phyloP scores from a whole-genome alignment of 805 yeast genomes.

The Hanseniaspora pseudoguilliermondii region DNA sequence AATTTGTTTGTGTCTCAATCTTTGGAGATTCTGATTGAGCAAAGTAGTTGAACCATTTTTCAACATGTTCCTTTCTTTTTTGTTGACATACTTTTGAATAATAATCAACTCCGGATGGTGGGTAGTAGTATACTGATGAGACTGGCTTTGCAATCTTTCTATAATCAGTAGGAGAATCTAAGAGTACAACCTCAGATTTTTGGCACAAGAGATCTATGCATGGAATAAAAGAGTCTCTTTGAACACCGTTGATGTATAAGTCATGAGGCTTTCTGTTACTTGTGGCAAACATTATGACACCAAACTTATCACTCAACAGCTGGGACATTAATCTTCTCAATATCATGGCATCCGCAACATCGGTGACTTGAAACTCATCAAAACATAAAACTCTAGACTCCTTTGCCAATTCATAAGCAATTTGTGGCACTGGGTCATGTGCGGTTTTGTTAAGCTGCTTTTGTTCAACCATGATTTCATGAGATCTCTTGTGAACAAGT shows the following conservation, averaged over 20 bases:
- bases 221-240: constrained; percentile 81
- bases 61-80: constrained; percentile 48
- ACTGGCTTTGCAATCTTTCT: constrained; percentile 76
- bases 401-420: constrained; percentile 74
- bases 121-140: constrained; percentile 64
- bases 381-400: constrained; percentile 72
- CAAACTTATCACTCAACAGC: constrained; percentile 60
- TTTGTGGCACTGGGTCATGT: constrained; percentile 67
- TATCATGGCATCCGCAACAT: constrained; percentile 97
- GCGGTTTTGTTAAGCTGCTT: constrained; percentile 34
- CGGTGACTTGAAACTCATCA: constrained; percentile 96
- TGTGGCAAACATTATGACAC: constrained; percentile 81
- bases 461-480: constrained; percentile 53
- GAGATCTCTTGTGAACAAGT: constrained; percentile 73
- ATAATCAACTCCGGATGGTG: constrained; percentile 50
- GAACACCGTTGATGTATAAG: constrained; percentile 85
- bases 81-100: constrained; percentile 37
- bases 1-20: constrained; percentile 16
- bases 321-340: constrained; percentile 59
- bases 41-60: constrained; percentile 70
- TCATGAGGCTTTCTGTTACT: constrained; percentile 93
- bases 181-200: constrained; percentile 60
- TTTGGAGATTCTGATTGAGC: constrained; percentile 41
- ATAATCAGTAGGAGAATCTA: constrained; percentile 89
- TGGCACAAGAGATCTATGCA: constrained; percentile 70